Base-by-base conservation (phyloP, 2,329 filamentous ascomycete species). In the Trichophyton simii region DNA sequence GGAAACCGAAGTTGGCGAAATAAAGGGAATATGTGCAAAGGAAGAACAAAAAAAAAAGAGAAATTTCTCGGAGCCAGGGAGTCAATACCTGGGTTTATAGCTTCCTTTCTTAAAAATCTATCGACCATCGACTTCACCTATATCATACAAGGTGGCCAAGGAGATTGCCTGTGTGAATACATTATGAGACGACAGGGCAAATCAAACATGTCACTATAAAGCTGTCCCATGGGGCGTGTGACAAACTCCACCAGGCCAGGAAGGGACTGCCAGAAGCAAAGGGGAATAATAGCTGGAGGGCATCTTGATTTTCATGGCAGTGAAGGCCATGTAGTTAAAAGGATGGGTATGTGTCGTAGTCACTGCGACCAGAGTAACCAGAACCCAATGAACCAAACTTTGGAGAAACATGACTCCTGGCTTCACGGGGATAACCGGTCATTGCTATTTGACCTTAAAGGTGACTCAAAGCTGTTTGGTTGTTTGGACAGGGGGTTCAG, bases 151-250 rank as follows among this genome's bases (percentile, higher is more conserved):
- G 25, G 41, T 44, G 15, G 18, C 22, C 28, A 44, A 31, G 41
- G 36, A 44, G 25, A 58, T 25, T 58, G 36, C 55, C 34, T 25
- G 55, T 58, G 55, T 58, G 55, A 58, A 58, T 58, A 41, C 25
- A 58, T 31, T 36, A 31, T 58, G 55, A 58, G 20, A 58, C n/a
- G 34, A n/a, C n/a, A 58, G 22, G 5, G 36, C 18, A 58, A 42
- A 28, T 58, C 36, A 28, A 58, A 58, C 55, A 58, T 42, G 41
- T 58, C 55, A 58, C 36, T 42, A 58, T 20, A 58, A 58, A 58
- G 55, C 18, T 18, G 42, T 41, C 41, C n/a, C 55, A 55, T 25
- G n/a, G 28, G 4, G 15, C 18, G 52, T 55, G 52, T 36, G 55
- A 58, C 34, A 42, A 58, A 58, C 55, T 55, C 52, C 52, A 55